Evolutionary conservation across 495 filamentous ascomycete genomes (phyloP).

Genomic region (Beverwykella pulmonaria): DNA sequence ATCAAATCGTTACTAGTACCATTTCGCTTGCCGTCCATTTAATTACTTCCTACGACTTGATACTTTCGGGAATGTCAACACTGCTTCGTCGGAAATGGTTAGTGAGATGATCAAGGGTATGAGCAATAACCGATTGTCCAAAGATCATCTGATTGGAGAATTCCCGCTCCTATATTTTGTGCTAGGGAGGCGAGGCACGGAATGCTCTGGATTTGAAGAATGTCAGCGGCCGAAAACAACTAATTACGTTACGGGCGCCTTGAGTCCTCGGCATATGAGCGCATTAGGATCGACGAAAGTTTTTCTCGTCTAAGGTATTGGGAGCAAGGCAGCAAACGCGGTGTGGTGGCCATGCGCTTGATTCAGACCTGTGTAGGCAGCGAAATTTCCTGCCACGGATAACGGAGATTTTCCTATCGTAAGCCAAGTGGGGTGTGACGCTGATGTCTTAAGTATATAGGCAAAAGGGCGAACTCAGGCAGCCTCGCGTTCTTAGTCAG

Average conservation of each 20-base stretch:
- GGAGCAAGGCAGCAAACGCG: constrained; percentile 38
- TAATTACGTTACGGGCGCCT: constrained; percentile 28
- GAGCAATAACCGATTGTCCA: constrained; percentile 14
- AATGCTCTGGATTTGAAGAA: constrained; percentile 36
- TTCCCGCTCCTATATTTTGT: constrained; percentile 16
- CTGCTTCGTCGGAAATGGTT: constrained; percentile 24
- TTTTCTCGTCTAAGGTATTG: constrained; percentile 33
- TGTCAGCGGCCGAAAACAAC: constrained; percentile 36
- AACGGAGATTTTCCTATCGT: constrained; percentile 26
- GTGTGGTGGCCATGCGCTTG: constrained; percentile 30
- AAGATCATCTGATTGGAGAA: constrained; percentile 30
- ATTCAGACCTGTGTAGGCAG: constrained; percentile 30
- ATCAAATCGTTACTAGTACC: constrained; percentile 13
- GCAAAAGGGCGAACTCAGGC: constrained; percentile 17
- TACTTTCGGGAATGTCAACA: constrained; percentile 33
- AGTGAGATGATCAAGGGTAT: constrained; percentile 34
- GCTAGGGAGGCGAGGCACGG: constrained; percentile 31
- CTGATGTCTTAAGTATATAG: constrained; percentile 25
- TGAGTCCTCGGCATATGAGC: not conserved
- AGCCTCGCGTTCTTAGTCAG: constrained; percentile 29
- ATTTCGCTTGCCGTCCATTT: constrained; percentile 25
- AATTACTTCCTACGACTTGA: constrained; percentile 21
- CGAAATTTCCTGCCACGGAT: constrained; percentile 21
- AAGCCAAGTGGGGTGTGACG: constrained; percentile 27
- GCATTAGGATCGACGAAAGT: constrained; percentile 30